These are phyloP conservation scores for Penicillium lividum DNA, from an alignment of 495 filamentous ascomycete genomes.

Conservation along the genomic window DNA sequence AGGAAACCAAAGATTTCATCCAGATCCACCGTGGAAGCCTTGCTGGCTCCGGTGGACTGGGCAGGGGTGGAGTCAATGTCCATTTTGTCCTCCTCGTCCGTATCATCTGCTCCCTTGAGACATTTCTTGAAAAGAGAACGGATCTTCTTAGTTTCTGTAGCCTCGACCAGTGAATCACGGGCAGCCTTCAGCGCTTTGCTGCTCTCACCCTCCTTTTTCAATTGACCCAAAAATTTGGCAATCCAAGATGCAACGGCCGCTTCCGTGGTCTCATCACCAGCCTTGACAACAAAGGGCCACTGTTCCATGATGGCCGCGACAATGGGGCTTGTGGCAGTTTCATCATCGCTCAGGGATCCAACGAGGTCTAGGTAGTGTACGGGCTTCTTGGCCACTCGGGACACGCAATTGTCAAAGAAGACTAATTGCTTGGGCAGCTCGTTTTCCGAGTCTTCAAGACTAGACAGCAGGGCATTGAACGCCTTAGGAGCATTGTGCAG, in stretches of 20 bases:
- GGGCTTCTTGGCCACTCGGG: conserved; percentile 66
- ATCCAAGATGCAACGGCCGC: conserved; percentile 56
- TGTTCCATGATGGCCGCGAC: conserved; percentile 71
- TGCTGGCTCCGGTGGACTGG: conserved; percentile 7
- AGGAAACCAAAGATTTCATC: conserved; percentile 44
- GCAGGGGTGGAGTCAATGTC: conserved; percentile 19
- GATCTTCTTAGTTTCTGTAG: conserved; percentile 39
- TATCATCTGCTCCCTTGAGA: conserved; percentile 36
- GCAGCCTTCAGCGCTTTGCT: conserved; percentile 40
- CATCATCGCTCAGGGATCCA: conserved; percentile 36
- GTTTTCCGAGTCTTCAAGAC: conserved; percentile 42
- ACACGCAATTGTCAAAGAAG: conserved; percentile 80
- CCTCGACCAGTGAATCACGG: conserved; percentile 38
- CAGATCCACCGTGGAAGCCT: conserved; percentile 30
- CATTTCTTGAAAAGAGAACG: conserved; percentile 45
- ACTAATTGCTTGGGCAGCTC: conserved; percentile 38
- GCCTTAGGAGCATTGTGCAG: conserved; percentile 30
- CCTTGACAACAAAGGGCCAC: conserved; percentile 66
- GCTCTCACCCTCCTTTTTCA: conserved; percentile 50
- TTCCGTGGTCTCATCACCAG: conserved; percentile 36
- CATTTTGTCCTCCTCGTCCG: conserved; percentile 23
- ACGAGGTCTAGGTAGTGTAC: conserved; percentile 70
- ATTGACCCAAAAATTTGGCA: conserved; percentile 43
- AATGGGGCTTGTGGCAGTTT: conserved; percentile 52
- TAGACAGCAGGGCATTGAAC: conserved; percentile 44